Conservation (phyloP, 371 early-diverging fungal species). For the Apophysomyces variabilis region DNA sequence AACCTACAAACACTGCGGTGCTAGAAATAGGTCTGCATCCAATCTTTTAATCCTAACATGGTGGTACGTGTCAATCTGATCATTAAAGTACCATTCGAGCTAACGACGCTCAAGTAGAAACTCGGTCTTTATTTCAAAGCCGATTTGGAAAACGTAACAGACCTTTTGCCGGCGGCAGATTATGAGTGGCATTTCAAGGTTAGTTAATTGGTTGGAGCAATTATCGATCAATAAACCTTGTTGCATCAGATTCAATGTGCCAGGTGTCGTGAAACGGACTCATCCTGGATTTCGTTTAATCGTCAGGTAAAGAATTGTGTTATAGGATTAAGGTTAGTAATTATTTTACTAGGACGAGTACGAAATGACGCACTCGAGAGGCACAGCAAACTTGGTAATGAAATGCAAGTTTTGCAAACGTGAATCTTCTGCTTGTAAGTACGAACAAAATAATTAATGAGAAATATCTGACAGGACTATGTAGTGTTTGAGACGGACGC, state of each 20-base stretch:
- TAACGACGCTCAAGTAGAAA: constrained; percentile 31
- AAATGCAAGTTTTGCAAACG: constrained; percentile 92
- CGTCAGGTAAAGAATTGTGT: constrained; percentile 17
- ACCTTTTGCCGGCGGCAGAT: constrained; percentile 63
- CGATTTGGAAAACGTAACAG: constrained; percentile 83
- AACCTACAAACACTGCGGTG: no score
- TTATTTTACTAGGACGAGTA: constrained; percentile 29
- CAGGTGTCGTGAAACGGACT: constrained; percentile 81
- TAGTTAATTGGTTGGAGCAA: not conserved
- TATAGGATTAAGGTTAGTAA: not conserved
- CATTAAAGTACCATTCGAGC: not conserved
- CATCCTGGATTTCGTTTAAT: constrained; percentile 79
- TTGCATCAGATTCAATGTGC: constrained; percentile 71
- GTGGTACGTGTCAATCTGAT: not conserved
- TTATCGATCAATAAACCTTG: not conserved
- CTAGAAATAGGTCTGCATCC: no score
- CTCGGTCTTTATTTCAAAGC: constrained; percentile 73
- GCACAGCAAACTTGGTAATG: constrained; percentile 89
- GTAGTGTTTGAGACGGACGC: constrained; percentile 65
- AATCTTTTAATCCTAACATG: not conserved
- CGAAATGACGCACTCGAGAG: constrained; percentile 65
- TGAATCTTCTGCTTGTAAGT: constrained; percentile 73
- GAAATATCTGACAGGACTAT: constrained; percentile 8
- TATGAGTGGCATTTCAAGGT: constrained; percentile 84
- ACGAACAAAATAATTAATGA: not conserved